Conservation (phyloP, 2,329 filamentous ascomycete genomes). For the Bretziella fagacearum region DNA sequence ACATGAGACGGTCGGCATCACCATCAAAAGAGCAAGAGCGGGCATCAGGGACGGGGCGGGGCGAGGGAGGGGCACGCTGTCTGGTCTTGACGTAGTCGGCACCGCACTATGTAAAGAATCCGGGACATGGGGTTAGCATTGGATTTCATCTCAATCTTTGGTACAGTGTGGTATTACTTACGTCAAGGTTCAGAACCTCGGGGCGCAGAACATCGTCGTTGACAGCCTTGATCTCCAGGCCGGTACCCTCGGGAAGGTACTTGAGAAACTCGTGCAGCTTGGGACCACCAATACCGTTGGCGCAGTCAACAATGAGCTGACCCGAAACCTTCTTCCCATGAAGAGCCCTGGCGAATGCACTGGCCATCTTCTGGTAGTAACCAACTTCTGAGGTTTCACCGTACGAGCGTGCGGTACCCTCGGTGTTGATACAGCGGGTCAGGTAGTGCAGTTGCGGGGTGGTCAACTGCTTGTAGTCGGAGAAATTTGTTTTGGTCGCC, state of each 20-base stretch:
- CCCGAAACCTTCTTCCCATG: constrained; percentile 58
- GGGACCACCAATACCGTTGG: constrained; percentile 89
- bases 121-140: not conserved
- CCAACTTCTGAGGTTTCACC: constrained; percentile 77
- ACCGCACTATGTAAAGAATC: constrained; percentile 46
- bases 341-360: constrained; percentile 72
- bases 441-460: constrained; percentile 98
- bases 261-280: constrained; percentile 80
- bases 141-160: not conserved
- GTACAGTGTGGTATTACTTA: constrained; percentile 29
- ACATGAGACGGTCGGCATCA: constrained; percentile 87
- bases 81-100: constrained; percentile 97
- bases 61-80: constrained; percentile 72
- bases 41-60: constrained; percentile 57
- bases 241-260: constrained; percentile 51
- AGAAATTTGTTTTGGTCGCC: constrained; percentile 54
- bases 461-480: constrained; percentile 80
- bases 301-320: constrained; percentile 73
- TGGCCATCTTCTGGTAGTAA: constrained; percentile 83
- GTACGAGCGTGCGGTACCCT: constrained; percentile 72
- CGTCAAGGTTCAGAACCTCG: constrained; percentile 75
- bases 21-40: constrained; percentile 87
- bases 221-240: constrained; percentile 66
- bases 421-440: constrained; percentile 83
- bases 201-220: constrained; percentile 89